Evolutionary conservation across 2,329 filamentous ascomycete genomes (phyloP).

Genomic region (Botrytis pseudocinerea): DNA sequence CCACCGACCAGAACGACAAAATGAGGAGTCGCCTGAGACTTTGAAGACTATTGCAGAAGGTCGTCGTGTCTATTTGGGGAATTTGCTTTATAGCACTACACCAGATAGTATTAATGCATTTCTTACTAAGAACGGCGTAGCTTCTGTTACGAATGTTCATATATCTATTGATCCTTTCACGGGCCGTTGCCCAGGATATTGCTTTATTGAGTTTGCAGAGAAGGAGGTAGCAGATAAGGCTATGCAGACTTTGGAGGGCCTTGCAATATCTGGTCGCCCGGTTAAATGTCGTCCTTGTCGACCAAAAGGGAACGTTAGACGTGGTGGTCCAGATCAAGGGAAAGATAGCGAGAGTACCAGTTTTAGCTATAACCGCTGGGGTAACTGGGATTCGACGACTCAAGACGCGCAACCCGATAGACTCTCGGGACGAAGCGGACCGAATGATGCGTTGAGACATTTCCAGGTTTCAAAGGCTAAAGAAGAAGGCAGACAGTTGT

Average conservation of each 20-base stretch:
- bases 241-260: neutral
- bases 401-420: neutral
- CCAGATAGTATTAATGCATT: neutral
- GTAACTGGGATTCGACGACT: neutral
- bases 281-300: constrained; percentile 3
- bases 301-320: neutral
- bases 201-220: constrained; percentile 13
- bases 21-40: neutral
- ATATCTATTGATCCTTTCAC: constrained; percentile 5
- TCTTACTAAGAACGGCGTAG: neutral
- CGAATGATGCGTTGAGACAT: neutral
- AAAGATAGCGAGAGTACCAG: neutral
- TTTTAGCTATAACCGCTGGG: constrained; percentile 3
- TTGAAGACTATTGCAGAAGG: neutral
- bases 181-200: constrained; percentile 6
- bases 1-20: neutral
- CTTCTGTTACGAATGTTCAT: neutral
- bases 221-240: neutral
- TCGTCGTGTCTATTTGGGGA: constrained; percentile 14
- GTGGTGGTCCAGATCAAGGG: neutral
- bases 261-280: neutral
- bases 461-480: neutral
- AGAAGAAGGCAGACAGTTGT: neutral
- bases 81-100: constrained; percentile 1
- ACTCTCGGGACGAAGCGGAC: neutral